Conservation (phyloP, 2,329 filamentous ascomycete genomes). For the Aspergillus novofumigatus region DNA sequence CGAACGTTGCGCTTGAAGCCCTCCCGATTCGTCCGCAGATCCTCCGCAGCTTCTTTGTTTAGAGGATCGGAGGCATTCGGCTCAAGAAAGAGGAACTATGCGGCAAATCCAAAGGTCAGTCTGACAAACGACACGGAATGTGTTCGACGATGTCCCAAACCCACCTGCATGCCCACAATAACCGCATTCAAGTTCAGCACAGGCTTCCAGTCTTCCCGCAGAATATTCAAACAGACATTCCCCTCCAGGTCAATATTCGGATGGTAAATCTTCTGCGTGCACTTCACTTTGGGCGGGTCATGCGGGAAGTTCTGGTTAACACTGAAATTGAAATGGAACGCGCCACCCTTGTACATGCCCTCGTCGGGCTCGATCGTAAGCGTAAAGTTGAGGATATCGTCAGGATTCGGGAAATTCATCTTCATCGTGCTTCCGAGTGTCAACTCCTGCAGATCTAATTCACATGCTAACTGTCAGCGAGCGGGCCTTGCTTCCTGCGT, state of each 20-base stretch:
- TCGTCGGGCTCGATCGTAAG: constrained; percentile 49
- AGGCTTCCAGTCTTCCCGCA: constrained; percentile 98
- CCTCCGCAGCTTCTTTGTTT: constrained; percentile 96
- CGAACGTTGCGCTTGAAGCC: constrained; percentile 89
- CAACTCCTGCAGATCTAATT: constrained; percentile 45
- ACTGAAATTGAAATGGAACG: constrained; percentile 83
- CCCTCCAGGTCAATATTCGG: constrained; percentile 97
- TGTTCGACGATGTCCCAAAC: constrained; percentile 13
- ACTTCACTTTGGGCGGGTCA: constrained; percentile 95
- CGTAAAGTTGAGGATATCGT: constrained; percentile 54
- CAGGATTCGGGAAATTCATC: constrained; percentile 53
- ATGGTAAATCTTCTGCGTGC: constrained; percentile 97
- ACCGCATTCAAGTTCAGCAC: constrained; percentile 95
- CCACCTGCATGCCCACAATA: constrained; percentile 84
- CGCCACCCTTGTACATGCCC: constrained; percentile 79
- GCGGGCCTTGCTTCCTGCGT: background rate
- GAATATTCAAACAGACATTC: constrained; percentile 95
- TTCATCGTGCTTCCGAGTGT: constrained; percentile 54
- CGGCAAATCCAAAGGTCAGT: background rate
- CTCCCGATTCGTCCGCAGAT: constrained; percentile 79
- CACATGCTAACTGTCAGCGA: background rate
- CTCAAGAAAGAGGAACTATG: constrained; percentile 90
- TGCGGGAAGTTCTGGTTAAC: constrained; percentile 96
- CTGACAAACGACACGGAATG: background rate
- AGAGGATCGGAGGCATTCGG: constrained; percentile 96